Evolutionary conservation across 148 eudicot genomes (phyloP).

Genomic region (Rhododendron simsii): DNA sequence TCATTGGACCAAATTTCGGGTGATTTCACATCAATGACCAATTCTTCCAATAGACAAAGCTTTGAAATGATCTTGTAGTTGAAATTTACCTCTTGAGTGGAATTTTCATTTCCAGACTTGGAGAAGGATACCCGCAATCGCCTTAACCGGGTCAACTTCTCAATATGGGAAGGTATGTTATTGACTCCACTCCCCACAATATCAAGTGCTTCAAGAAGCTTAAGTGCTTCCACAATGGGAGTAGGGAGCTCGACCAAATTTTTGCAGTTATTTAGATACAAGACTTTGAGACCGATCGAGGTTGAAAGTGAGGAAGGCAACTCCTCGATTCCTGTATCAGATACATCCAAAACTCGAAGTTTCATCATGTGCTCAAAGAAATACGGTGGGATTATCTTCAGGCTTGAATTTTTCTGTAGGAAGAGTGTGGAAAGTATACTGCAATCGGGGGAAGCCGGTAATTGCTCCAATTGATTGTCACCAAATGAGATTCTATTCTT

Average conservation of each 20-base stretch:
- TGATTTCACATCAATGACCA: conserved; percentile 15
- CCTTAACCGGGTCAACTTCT: not conserved
- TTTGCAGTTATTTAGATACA: no score
- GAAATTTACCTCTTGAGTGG: not conserved
- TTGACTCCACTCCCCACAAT: conserved; percentile 14
- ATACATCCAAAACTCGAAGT: conserved; percentile 16
- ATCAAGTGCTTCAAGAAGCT: conserved; percentile 18
- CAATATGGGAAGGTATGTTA: not conserved
- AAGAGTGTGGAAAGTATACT: no score
- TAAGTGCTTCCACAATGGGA: no score
- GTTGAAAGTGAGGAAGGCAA: conserved; percentile 5
- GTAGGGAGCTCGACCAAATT: no score
- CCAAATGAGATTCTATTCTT: no score
- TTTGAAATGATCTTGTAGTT: conserved; percentile 6
- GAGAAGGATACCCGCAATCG: conserved; percentile 10
- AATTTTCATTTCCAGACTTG: not conserved
- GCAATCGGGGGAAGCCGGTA: no score
- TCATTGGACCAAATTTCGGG: not conserved
- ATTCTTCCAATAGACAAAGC: conserved; percentile 7
- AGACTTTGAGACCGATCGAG: no score
- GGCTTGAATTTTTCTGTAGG: no score
- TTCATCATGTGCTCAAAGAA: conserved; percentile 5
- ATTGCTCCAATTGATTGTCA: no score
- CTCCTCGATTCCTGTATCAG: conserved; percentile 2
- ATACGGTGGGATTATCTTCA: no score